phyloP scores from a whole-genome alignment of 192 early-diverging fungal genomes.

The Coemansia sp. region DNA sequence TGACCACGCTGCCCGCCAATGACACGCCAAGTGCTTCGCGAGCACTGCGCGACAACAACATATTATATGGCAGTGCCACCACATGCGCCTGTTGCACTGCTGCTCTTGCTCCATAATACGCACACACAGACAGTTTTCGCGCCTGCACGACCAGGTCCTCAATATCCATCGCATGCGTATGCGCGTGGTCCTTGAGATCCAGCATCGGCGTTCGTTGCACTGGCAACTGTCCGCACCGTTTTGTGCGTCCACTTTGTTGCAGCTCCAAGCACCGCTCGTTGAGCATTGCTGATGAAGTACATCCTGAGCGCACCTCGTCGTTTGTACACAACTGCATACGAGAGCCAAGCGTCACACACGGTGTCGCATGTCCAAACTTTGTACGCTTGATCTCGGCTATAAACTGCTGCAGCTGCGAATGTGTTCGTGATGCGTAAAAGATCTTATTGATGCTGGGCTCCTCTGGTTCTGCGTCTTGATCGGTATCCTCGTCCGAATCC shows the following conservation, averaged over 20 bases:
- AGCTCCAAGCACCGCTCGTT: constrained; percentile 87
- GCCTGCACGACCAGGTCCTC: constrained; percentile 79
- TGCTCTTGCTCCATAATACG: constrained; percentile 81
- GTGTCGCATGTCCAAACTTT: constrained; percentile 55
- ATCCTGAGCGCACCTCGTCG: constrained; percentile 49
- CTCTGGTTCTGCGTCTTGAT: constrained; percentile 50
- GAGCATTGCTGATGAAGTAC: constrained; percentile 30
- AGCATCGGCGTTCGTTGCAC: constrained; percentile 54
- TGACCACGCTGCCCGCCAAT: constrained; percentile 71
- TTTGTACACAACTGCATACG: constrained; percentile 84
- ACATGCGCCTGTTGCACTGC: constrained; percentile 57
- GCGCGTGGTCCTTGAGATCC: constrained; percentile 60
- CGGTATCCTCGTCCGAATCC: constrained; percentile 14
- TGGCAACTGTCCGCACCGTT: constrained; percentile 57
- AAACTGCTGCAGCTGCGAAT: constrained; percentile 92
- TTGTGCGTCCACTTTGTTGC: constrained; percentile 50
- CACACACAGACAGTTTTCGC: constrained; percentile 59
- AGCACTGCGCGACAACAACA: constrained; percentile 71
- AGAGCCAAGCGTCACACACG: constrained; percentile 74
- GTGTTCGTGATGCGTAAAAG: constrained; percentile 74
- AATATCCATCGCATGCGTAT: constrained; percentile 68
- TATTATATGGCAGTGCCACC: constrained; percentile 87
- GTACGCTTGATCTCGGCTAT: constrained; percentile 83
- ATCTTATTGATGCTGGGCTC: constrained; percentile 51
- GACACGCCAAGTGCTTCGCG: constrained; percentile 74